A percentile compares a stretch with the other conserved stretches of the same genome.
These are phyloP conservation scores for Oenanthe javanica DNA, from an alignment of 140 eudicot genomes.

Conservation along the genomic window DNA sequence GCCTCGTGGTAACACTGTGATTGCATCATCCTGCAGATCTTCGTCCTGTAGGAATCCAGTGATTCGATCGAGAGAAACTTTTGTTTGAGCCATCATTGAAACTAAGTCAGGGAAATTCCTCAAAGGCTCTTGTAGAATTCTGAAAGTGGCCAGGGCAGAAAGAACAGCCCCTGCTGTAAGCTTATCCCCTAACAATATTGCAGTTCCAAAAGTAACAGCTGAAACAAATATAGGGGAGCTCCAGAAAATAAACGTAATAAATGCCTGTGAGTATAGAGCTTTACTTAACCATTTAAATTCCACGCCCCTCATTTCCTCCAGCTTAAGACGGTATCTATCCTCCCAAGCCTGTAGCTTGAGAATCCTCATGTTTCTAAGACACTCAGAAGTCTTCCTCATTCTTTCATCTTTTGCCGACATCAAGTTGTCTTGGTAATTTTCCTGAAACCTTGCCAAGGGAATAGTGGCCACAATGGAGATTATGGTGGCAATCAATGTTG, in stretches of 20 bases:
- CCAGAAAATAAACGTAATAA: constrained; percentile 50
- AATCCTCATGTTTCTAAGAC: constrained; percentile 53
- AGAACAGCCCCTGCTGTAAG: constrained; percentile 51
- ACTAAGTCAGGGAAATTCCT: constrained; percentile 51
- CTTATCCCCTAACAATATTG: constrained; percentile 41
- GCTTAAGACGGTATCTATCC: constrained; percentile 31
- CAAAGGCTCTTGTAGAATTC: constrained; percentile 52
- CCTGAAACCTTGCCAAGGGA: constrained; percentile 47
- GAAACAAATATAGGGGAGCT: constrained; percentile 59
- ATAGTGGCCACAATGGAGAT: constrained; percentile 43
- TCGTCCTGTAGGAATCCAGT: constrained; percentile 37
- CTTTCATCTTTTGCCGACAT: constrained; percentile 60
- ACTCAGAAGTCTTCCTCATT: constrained; percentile 56
- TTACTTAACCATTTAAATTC: constrained; percentile 47
- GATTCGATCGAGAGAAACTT: constrained; percentile 52
- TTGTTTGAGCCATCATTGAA: constrained; percentile 53
- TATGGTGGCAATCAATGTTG: constrained; percentile 46
- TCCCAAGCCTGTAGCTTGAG: constrained; percentile 66
- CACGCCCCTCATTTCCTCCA: constrained; percentile 44
- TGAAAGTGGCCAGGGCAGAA: constrained; percentile 55
- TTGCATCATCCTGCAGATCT: constrained; percentile 45
- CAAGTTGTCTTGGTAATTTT: constrained; percentile 46
- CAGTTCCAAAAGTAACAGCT: constrained; percentile 46
- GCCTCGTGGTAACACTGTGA: constrained; percentile 28
- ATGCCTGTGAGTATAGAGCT: constrained; percentile 50